Percentiles rank a stretch among this genome's conserved stretches.
phyloP scores from a whole-genome alignment of 202 grass and related monocot genomes.

The Elaeis oleifera region DNA sequence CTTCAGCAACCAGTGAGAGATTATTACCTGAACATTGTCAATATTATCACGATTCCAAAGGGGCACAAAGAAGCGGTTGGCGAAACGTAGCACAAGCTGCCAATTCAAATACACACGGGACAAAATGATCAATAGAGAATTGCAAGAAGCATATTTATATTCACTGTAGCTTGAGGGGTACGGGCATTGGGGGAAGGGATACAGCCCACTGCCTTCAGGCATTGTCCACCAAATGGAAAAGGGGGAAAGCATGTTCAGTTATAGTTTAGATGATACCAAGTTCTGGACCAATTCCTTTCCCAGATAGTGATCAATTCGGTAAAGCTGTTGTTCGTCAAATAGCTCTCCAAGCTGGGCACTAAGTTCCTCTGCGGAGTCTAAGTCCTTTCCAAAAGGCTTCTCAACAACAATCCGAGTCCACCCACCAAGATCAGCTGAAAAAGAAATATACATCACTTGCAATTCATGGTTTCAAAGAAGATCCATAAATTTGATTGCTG shows the following conservation, averaged over 20 bases:
- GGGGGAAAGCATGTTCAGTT: too few species aligned
- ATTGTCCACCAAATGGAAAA: too few species aligned
- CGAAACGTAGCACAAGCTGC: conserved; percentile 97
- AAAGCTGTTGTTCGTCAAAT: conserved; percentile 83
- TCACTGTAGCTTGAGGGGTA: too few species aligned
- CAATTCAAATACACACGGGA: conserved; percentile 18
- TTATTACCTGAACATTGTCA: conserved; percentile 90
- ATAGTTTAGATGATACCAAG: conserved; percentile 52
- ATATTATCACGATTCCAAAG: conserved; percentile 99
- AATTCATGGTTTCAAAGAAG: too few species aligned
- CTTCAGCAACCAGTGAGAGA: conserved; percentile 8
- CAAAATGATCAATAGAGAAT: conserved; percentile 20
- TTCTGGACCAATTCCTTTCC: conserved; percentile 99
- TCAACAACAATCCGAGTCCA: conserved; percentile 95
- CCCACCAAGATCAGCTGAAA: conserved; percentile 53
- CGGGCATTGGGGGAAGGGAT: too few species aligned
- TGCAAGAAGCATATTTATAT: too few species aligned
- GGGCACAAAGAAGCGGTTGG: conserved; percentile 86
- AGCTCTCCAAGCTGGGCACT: conserved; percentile 85
- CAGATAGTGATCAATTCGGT: conserved; percentile 98
- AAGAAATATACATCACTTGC: conserved; percentile 12
- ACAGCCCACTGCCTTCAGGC: too few species aligned
- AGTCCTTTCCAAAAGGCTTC: conserved; percentile 97
- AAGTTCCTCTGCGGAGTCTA: conserved; percentile 88
- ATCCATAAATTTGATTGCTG: too few species aligned